Base-by-base conservation (phyloP, 1,284 basidiomycete species). In the Trametes hirsuta region DNA sequence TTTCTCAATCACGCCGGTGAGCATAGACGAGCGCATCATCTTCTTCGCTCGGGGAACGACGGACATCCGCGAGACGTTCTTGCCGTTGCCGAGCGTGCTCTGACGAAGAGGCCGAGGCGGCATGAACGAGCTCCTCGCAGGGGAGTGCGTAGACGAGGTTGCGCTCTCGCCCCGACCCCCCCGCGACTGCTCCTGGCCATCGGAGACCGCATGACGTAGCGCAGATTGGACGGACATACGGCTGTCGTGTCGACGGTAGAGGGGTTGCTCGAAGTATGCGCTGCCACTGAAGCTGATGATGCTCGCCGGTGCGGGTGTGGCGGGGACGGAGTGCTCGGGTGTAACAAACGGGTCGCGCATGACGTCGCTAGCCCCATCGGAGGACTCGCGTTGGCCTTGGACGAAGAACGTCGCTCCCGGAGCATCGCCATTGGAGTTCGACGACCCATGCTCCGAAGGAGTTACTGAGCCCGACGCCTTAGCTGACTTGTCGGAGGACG, bases 1-100 rank as follows among this genome's bases (percentile, higher is more conserved):
- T 73, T 94, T 94, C 61, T 84, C 77, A 42, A 84, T 78, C 47
- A 83, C 77, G 6, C 83, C 79, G 30, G 75, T 76, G 25, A 92
- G 77, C 79, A 90, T 83, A 1, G 88, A 90, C 42, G 86, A 89
- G 60, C 82, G 84, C 57, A 81, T 81, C 14, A 83, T 81, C 54
- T 80, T 79, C 24, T 77, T 76, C 61, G 76, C 79, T 21, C 58
- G 61, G 21, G 57, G 64, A 14, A 69, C 58, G 34, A 72, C 36
- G 37, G 67, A 60, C 35, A 63, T 5, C 47, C 62, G 58, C 11
- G 58, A 39, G 4, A 42, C 18, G 5, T 47, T 55, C 25, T 34
- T 58, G 40, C 57, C 37, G 35, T 59, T 49, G 11, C 42, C 58
- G 11, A 42, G 11, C 9, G 62, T 41, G 25, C 69, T 66, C 11